Conservation (phyloP, 2,329 filamentous ascomycete species). For the Fusarium irregulare region DNA sequence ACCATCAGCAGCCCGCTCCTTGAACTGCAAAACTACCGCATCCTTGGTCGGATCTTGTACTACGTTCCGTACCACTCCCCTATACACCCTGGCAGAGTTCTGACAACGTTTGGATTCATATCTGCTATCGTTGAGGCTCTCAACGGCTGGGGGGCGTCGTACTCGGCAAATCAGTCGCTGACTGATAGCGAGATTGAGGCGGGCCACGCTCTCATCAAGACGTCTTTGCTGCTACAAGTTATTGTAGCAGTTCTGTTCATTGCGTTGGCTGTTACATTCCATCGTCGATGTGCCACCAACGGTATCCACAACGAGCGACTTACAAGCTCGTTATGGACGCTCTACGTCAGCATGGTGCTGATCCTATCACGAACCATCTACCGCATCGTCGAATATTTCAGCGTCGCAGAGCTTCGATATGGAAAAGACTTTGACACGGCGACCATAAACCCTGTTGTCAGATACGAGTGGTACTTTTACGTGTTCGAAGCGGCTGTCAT, state of each 20-base stretch:
- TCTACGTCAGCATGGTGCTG: conserved; percentile 63
- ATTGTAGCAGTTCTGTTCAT: conserved; percentile 63
- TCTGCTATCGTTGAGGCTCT: conserved; percentile 62
- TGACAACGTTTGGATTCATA: conserved; percentile 59
- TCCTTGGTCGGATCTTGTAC: conserved; percentile 68
- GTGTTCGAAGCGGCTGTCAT: conserved; percentile 67
- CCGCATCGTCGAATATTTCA: conserved; percentile 69
- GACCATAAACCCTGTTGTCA: conserved; percentile 58
- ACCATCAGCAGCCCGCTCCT: conserved; percentile 61
- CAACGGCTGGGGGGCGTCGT: conserved; percentile 60
- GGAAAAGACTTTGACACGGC: conserved; percentile 53
- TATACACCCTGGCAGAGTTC: conserved; percentile 57
- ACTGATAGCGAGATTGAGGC: conserved; percentile 52
- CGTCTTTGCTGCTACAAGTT: conserved; percentile 66
- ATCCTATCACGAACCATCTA: conserved; percentile 67
- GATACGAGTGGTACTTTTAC: conserved; percentile 70
- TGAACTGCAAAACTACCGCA: conserved; percentile 70
- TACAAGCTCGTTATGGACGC: conserved; percentile 55
- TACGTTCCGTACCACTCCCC: conserved; percentile 68
- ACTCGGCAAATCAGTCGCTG: conserved; percentile 59
- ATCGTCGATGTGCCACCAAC: conserved; percentile 55
- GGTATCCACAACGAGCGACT: conserved; percentile 51
- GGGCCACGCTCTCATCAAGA: conserved; percentile 61
- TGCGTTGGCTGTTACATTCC: conserved; percentile 60
- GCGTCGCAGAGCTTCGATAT: conserved; percentile 55